Evolutionary conservation across 2,329 filamentous ascomycete genomes (phyloP).

Genomic region (Aurifilum marmelostoma): DNA sequence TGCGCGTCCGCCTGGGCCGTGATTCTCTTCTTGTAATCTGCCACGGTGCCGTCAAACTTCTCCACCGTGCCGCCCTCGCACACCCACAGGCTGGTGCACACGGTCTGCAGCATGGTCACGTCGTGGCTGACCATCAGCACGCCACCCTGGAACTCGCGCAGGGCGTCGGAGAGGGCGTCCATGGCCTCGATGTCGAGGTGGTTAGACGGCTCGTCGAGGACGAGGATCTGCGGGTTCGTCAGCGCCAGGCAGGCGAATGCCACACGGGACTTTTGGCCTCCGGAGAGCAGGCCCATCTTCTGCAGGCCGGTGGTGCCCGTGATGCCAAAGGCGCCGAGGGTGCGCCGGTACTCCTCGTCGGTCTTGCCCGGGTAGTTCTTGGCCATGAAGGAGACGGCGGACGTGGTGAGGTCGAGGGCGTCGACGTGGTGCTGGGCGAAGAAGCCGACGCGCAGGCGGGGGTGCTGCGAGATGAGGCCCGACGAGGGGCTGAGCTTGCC

Average conservation of each 20-base stretch:
- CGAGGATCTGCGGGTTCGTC: slow-evolving; percentile 93
- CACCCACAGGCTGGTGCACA: slow-evolving; percentile 94
- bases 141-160: slow-evolving; percentile 87
- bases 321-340: slow-evolving; percentile 86
- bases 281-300: slow-evolving; percentile 91
- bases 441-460: slow-evolving; percentile 88
- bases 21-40: slow-evolving; percentile 97
- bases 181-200: slow-evolving; percentile 99
- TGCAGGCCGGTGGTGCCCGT: slow-evolving; percentile 96
- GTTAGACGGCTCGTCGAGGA: slow-evolving; percentile 98
- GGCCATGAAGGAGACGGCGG: slow-evolving; percentile 95
- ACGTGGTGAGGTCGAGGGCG: slow-evolving; percentile 84
- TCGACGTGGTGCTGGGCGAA: slow-evolving; percentile 99
- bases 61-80: slow-evolving; percentile 93
- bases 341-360: slow-evolving; percentile 95
- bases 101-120: slow-evolving; percentile 96
- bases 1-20: slow-evolving; percentile 83
- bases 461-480: slow-evolving; percentile 85
- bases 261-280: slow-evolving; percentile 97
- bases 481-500: slow-evolving; percentile 76
- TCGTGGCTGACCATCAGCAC: slow-evolving; percentile 99
- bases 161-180: slow-evolving; percentile 86
- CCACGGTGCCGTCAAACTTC: slow-evolving; percentile 93
- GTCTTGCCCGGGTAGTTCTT: slow-evolving; percentile 86
- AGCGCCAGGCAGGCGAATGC: slow-evolving; percentile 96